Evolutionary conservation across 1,284 basidiomycete genomes (phyloP), one percentile per base, ranked within the genome.

Genomic region (Peniophora sp.): DNA sequence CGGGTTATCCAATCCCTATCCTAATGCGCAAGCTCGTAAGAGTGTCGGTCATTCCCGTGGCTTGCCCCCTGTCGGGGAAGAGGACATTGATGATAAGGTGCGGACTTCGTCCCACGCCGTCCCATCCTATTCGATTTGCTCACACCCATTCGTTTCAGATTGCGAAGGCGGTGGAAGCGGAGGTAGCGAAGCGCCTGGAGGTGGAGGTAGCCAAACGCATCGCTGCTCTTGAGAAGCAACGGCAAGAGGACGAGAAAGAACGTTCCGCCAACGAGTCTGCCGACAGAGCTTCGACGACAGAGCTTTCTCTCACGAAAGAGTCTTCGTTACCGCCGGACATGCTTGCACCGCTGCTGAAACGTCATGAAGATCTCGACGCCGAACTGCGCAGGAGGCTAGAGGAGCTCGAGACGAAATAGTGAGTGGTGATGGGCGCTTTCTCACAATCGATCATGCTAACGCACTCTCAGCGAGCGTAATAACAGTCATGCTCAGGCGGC

Each of bases 331-430:
- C 81, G 15, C 64, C 78, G 2, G 81, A 79, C n/a, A 64, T 81
- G 52, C 70, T 83, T 34, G 79, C 79, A 2, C 81, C 80, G 15
- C 63, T 84, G 34, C 68, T 85, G 37, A 77, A 76, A 59, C 74
- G 75, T 10, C 82, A 84, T 60, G 74, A 73, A 55, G 83, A 85
- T 57, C 65, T 84, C 49, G 85, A 88, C 59, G 71, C 78, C 47
- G 81, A 86, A 61, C 68, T 88, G 47, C 74, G 78, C 57, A 65
- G 68, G 51, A 73, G 85, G 35, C 67, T 88, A 47, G 70, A 76
- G 43, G 84, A 86, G 56, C 70, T 88, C 27, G 86, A 88, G 65
- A 73, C 73, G 59, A 85, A 81, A 68, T 77, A 82, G 86, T 88
- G 57, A 51, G 79, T 74, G 12, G 42, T 49, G 51, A 35, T 48